Conservation (phyloP, 305 asterid genomes). For the Ilex paraguariensis region DNA sequence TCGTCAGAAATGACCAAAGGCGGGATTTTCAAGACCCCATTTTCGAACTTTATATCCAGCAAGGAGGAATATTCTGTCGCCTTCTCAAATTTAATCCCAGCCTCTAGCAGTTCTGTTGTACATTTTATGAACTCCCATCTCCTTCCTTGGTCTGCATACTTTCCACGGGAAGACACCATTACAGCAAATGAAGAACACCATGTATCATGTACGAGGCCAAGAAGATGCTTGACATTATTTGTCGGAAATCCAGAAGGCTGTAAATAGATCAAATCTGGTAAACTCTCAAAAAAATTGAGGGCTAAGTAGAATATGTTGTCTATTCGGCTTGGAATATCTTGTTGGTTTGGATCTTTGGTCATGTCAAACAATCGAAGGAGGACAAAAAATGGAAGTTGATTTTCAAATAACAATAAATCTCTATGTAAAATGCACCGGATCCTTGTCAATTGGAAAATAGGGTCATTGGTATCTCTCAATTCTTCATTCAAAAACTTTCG, state of each 20-base stretch:
- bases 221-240: too few species aligned
- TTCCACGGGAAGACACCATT: too few species aligned
- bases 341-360: background rate
- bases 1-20: too few species aligned
- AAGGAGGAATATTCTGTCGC: background rate
- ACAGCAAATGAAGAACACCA: too few species aligned
- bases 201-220: too few species aligned
- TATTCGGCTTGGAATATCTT: background rate
- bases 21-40: too few species aligned
- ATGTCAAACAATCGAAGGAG: background rate
- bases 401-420: slow-evolving; percentile 3
- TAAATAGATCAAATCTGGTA: too few species aligned
- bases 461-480: slow-evolving; percentile 7
- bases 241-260: too few species aligned
- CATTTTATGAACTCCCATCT: background rate
- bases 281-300: too few species aligned
- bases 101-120: background rate
- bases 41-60: background rate
- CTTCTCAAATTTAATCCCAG: background rate
- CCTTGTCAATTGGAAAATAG: slow-evolving; percentile 7
- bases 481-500: background rate
- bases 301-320: too few species aligned
- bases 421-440: background rate
- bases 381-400: slow-evolving; percentile 1
- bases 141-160: background rate